phyloP scores from a whole-genome alignment of 345 rosid genomes.

The Salix purpurea region DNA sequence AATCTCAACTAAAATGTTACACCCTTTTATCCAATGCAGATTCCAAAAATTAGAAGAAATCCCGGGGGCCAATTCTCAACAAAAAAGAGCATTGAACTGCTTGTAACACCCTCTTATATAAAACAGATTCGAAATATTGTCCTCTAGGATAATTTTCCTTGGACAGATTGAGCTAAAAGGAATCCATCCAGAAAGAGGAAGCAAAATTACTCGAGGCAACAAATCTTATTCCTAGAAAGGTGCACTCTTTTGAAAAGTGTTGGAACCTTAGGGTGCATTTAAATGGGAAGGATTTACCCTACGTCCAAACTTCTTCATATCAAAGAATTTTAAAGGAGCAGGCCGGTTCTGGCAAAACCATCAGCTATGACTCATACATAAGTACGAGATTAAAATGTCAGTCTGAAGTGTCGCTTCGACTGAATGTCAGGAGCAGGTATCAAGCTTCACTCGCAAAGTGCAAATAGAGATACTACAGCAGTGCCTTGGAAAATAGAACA shows the following conservation, averaged over 20 bases:
- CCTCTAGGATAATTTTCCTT: background rate
- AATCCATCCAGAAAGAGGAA: background rate
- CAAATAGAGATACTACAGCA: background rate
- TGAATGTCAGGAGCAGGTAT: background rate
- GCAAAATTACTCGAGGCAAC: background rate
- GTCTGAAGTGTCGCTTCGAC: background rate
- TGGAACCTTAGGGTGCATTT: background rate
- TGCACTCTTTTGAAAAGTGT: background rate
- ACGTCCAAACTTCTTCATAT: background rate
- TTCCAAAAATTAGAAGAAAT: background rate
- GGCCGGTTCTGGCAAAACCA: background rate
- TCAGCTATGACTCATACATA: background rate
- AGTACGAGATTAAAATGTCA: background rate
- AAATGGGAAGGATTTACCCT: background rate
- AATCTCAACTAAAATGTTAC: background rate
- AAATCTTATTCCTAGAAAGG: background rate
- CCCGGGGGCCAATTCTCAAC: background rate
- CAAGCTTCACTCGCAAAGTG: background rate
- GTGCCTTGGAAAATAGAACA: background rate
- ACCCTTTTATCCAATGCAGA: background rate
- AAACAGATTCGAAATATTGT: background rate
- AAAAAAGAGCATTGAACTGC: background rate
- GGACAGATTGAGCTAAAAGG: background rate
- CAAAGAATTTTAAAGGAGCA: background rate
- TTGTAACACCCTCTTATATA: background rate